Percentiles rank a stretch among this genome's conserved stretches.
These are phyloP conservation scores for Agrocybe pediades DNA, from an alignment of 768 basidiomycete species.

Conservation along the genomic window DNA sequence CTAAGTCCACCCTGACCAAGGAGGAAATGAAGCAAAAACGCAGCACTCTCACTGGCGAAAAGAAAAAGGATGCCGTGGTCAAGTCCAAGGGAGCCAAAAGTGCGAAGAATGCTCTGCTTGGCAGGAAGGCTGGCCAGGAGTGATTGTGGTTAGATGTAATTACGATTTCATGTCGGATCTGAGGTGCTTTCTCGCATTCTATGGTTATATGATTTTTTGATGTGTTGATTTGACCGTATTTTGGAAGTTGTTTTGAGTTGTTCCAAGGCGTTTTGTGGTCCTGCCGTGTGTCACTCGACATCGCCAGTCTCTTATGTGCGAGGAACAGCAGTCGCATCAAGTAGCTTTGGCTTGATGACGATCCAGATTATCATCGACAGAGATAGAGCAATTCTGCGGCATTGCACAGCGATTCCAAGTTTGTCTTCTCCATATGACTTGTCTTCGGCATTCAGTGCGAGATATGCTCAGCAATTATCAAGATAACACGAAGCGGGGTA, in stretches of 20 bases:
- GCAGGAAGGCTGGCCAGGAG: conserved; percentile 48
- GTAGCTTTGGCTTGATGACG: too few relatives aligned
- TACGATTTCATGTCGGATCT: not conserved
- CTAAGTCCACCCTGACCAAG: conserved; percentile 29
- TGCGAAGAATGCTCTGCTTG: conserved; percentile 55
- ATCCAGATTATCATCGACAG: too few relatives aligned
- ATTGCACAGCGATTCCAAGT: too few relatives aligned
- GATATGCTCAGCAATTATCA: too few relatives aligned
- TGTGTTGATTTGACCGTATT: not conserved
- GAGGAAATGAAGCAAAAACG: conserved; percentile 60
- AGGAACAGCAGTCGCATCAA: too few relatives aligned
- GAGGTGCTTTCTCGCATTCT: not conserved
- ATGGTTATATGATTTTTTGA: not conserved
- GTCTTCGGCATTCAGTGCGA: too few relatives aligned
- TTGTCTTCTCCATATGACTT: too few relatives aligned
- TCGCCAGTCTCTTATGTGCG: too few relatives aligned
- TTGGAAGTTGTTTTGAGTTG: not conserved
- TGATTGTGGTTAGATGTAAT: conserved; percentile 9
- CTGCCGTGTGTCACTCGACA: too few relatives aligned
- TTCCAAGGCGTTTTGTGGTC: too few relatives aligned
- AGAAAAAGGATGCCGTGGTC: conserved; percentile 55
- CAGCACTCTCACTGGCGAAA: conserved; percentile 42
- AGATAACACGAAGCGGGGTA: too few relatives aligned
- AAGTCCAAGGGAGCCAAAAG: conserved; percentile 45
- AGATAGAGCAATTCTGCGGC: too few relatives aligned